Conservation (phyloP, 2,329 filamentous ascomycete genomes). For the Aureobasidium sp. region DNA sequence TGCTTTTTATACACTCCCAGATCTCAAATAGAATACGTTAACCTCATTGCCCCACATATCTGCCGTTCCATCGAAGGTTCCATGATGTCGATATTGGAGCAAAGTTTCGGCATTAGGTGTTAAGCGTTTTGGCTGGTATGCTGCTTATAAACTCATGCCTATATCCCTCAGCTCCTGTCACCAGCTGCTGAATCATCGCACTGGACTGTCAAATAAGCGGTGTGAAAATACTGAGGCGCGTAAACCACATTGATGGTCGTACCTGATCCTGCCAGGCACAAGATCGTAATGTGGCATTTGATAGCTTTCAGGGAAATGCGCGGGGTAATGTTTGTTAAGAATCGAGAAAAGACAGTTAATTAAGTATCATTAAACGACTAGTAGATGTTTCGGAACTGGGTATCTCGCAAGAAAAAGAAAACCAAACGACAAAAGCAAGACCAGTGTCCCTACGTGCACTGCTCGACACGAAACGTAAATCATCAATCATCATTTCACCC, state of each 20-base stretch:
- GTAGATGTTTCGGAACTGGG: background rate
- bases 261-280: background rate
- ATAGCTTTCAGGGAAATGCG: no score
- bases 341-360: background rate
- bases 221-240: background rate
- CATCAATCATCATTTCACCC: slow-evolving; percentile 6
- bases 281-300: background rate
- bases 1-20: background rate
- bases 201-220: background rate
- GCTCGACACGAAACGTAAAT: background rate
- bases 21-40: background rate
- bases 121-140: background rate
- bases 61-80: background rate
- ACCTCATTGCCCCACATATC: slow-evolving; percentile 6
- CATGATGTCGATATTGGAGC: background rate
- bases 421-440: background rate
- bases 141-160: slow-evolving; percentile 7
- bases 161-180: background rate
- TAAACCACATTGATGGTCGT: background rate
- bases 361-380: slow-evolving; percentile 3
- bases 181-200: background rate
- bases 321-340: background rate
- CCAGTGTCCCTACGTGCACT: no score
- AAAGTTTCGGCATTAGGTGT: slow-evolving; percentile 2
- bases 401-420: background rate